Evolutionary conservation across 208 protist genomes (phyloP).

Genomic region (Eutreptiella sp.): DNA sequence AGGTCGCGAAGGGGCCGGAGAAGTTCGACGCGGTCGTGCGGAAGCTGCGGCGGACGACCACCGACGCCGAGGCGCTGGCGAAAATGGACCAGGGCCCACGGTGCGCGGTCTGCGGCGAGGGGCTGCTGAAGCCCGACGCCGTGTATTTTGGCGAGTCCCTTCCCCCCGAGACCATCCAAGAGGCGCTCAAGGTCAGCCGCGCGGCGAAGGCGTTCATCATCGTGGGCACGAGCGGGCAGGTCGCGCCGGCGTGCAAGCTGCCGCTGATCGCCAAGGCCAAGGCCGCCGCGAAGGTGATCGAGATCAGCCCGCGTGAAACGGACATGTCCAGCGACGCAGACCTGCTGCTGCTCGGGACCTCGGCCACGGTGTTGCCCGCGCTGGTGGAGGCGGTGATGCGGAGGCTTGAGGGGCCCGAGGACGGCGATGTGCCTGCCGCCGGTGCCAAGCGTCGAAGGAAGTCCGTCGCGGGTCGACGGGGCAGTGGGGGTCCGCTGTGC

Average conservation of each 20-base stretch:
- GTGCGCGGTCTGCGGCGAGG: slow-evolving; percentile 3
- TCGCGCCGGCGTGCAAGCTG: slow-evolving; percentile 24
- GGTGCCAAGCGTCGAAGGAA: too few relatives aligned
- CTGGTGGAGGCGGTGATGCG: too few relatives aligned
- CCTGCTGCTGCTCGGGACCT: neutral
- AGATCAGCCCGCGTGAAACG: slow-evolving; percentile 5
- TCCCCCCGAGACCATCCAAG: neutral
- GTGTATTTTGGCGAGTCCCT: slow-evolving; percentile 23
- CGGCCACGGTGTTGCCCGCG: neutral
- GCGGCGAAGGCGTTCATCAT: slow-evolving; percentile 12
- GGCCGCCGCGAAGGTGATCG: slow-evolving; percentile 5
- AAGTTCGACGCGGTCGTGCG: slow-evolving; percentile 3
- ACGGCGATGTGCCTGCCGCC: too few relatives aligned
- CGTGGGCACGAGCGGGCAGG: slow-evolving; percentile 17
- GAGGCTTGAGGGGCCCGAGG: too few relatives aligned
- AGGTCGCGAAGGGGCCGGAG: neutral
- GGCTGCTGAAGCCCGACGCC: slow-evolving; percentile 29
- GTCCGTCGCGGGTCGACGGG: too few relatives aligned
- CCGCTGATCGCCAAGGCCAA: slow-evolving; percentile 12
- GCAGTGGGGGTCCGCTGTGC: too few relatives aligned
- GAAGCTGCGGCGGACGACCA: neutral
- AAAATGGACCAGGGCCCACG: neutral
- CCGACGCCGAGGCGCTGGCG: neutral
- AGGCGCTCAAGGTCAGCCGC: slow-evolving; percentile 1
- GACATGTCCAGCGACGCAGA: slow-evolving; percentile 10